Evolutionary conservation across 106 monocot species (phyloP).

Genomic region (Hemerocallis citrina): DNA sequence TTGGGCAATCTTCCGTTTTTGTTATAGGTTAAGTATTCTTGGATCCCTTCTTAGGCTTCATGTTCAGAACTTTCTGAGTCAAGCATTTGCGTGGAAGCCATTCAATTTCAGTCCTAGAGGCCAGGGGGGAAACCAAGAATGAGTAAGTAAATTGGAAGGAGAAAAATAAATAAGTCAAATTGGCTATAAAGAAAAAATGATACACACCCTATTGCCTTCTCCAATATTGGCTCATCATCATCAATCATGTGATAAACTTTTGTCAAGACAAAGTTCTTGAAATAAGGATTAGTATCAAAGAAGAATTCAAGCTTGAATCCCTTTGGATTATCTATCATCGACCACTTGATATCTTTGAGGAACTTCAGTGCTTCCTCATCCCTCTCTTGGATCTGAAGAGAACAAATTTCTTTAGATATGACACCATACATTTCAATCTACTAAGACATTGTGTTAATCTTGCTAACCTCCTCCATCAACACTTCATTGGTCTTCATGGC

Average conservation of each 20-base stretch:
- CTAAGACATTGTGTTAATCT: not conserved
- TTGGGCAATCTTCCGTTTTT: conserved; percentile 69
- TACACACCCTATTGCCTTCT: conserved; percentile 42
- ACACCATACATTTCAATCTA: not conserved
- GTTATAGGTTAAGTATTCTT: conserved; percentile 67
- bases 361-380: conserved; percentile 45
- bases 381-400: conserved; percentile 35
- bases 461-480: conserved; percentile 32
- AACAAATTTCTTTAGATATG: not conserved
- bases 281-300: conserved; percentile 43
- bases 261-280: conserved; percentile 36
- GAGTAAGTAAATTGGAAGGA: not conserved
- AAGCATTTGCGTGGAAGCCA: conserved; percentile 47
- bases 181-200: not conserved
- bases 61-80: conserved; percentile 71
- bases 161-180: not conserved
- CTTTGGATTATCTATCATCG: conserved; percentile 30
- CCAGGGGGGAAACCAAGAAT: not conserved
- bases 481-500: conserved; percentile 64
- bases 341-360: conserved; percentile 46
- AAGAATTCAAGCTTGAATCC: conserved; percentile 53
- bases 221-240: conserved; percentile 46
- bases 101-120: conserved; percentile 40
- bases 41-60: conserved; percentile 78
- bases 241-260: conserved; percentile 61